Percentiles rank a stretch among this genome's conserved stretches.
phyloP scores from a whole-genome alignment of 2,329 filamentous ascomycete genomes.

The Beauveria medogensis region DNA sequence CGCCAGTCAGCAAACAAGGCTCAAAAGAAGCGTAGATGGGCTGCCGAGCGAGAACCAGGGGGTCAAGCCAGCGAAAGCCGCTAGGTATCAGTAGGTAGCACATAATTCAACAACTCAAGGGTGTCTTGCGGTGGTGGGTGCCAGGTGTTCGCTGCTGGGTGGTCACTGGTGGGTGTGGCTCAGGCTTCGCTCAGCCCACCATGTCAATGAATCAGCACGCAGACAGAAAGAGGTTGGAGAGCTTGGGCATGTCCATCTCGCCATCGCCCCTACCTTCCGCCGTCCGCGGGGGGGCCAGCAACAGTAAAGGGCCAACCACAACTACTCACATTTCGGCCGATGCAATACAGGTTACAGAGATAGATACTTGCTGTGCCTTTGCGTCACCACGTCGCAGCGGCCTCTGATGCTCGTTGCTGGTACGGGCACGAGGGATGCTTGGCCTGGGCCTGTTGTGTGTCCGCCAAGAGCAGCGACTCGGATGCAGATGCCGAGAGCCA shows the following conservation, averaged over 20 bases:
- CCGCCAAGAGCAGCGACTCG: slow-evolving; percentile 9
- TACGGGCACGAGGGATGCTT: background rate
- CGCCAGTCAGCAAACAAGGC: slow-evolving; percentile 6
- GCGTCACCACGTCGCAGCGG: background rate
- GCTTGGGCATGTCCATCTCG: too few relatives aligned
- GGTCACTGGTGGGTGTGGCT: background rate
- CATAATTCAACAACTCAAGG: background rate
- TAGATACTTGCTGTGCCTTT: background rate
- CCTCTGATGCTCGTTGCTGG: background rate
- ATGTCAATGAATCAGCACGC: too few relatives aligned
- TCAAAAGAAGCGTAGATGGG: slow-evolving; percentile 7
- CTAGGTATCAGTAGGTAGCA: background rate
- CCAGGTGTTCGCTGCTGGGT: too few relatives aligned
- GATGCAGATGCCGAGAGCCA: slow-evolving; percentile 12
- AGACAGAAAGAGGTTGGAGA: too few relatives aligned
- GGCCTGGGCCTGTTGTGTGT: background rate
- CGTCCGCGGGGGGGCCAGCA: background rate
- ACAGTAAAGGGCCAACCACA: background rate
- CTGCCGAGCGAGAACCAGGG: background rate
- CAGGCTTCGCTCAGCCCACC: background rate
- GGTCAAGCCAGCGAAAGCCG: slow-evolving; percentile 3
- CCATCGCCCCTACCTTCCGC: too few relatives aligned
- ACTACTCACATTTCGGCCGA: too few relatives aligned
- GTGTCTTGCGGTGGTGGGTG: background rate
- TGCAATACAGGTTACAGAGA: background rate